phyloP scores from a whole-genome alignment of 106 monocot species.

The Platanthera zijinensis region DNA sequence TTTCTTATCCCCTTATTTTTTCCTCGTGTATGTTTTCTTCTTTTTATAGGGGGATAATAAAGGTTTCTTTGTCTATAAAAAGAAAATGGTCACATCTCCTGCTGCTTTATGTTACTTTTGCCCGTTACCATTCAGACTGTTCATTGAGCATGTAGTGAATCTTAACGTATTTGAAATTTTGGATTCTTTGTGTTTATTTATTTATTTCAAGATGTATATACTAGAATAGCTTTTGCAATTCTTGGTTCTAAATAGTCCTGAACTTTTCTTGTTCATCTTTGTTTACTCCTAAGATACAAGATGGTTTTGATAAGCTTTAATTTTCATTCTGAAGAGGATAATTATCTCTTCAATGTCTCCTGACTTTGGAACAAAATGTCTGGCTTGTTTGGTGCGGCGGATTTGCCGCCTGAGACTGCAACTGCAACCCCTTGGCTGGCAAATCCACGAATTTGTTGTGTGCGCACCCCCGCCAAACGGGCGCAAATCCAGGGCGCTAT shows the following conservation, averaged over 20 bases:
- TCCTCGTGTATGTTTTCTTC: background rate
- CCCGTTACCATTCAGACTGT: constrained; percentile 63
- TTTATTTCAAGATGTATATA: background rate
- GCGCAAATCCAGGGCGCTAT: no score
- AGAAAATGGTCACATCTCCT: constrained; percentile 86
- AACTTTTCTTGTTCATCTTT: background rate
- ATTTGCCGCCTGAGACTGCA: no score
- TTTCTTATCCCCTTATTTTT: constrained; percentile 1
- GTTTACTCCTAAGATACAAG: no score
- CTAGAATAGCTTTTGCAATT: background rate
- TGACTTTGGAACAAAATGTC: background rate
- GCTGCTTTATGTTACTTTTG: constrained; percentile 70
- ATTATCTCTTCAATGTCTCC: background rate
- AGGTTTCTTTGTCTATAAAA: constrained; percentile 82
- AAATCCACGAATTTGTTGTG: no score
- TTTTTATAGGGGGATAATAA: constrained; percentile 84
- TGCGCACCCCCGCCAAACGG: no score
- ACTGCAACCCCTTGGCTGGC: no score
- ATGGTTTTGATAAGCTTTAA: background rate
- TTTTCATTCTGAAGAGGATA: background rate
- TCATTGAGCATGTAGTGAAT: constrained; percentile 79
- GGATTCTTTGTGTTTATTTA: background rate
- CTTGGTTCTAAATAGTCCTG: background rate
- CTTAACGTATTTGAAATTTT: constrained; percentile 32
- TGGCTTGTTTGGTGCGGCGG: no score